Conservation (phyloP, 257 asterid genomes). For the Solanum piurae region DNA sequence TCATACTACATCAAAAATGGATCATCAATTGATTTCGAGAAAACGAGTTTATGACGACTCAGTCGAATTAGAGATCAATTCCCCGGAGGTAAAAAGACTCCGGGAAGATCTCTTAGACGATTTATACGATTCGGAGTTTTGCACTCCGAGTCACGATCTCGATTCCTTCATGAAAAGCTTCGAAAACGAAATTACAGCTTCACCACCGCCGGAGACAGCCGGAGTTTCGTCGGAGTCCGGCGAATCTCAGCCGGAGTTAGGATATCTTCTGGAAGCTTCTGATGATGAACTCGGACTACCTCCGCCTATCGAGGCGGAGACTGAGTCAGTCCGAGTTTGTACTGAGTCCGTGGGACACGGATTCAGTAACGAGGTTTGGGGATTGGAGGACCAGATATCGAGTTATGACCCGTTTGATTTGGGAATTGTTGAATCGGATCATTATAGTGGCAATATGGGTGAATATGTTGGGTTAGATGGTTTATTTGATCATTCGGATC, state of each 20-base stretch:
- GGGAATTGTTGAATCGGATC: slow-evolving; percentile 16
- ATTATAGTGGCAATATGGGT: neutral
- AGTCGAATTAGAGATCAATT: slow-evolving; percentile 19
- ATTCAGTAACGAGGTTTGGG: slow-evolving; percentile 30
- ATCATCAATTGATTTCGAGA: neutral
- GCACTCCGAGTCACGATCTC: slow-evolving; percentile 31
- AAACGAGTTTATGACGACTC: slow-evolving; percentile 25
- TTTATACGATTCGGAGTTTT: slow-evolving; percentile 29
- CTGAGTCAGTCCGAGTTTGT: slow-evolving; percentile 20
- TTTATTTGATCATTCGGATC: slow-evolving; percentile 33
- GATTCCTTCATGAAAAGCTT: slow-evolving; percentile 60
- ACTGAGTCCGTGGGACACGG: slow-evolving; percentile 13
- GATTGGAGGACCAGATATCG: slow-evolving; percentile 14
- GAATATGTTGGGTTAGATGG: slow-evolving; percentile 34
- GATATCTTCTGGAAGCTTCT: slow-evolving; percentile 51
- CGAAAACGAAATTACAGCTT: slow-evolving; percentile 35
- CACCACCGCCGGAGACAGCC: slow-evolving; percentile 8
- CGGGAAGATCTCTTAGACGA: slow-evolving; percentile 37
- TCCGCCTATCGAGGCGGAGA: slow-evolving; percentile 18
- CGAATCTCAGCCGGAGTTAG: slow-evolving; percentile 42
- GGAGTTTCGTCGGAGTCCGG: slow-evolving; percentile 12
- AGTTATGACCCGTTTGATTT: slow-evolving; percentile 33
- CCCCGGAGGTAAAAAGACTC: slow-evolving; percentile 52
- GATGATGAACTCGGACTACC: slow-evolving; percentile 71
- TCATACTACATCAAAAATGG: neutral